Conservation (phyloP, 345 rosid genomes). For the Boechera stricta region DNA sequence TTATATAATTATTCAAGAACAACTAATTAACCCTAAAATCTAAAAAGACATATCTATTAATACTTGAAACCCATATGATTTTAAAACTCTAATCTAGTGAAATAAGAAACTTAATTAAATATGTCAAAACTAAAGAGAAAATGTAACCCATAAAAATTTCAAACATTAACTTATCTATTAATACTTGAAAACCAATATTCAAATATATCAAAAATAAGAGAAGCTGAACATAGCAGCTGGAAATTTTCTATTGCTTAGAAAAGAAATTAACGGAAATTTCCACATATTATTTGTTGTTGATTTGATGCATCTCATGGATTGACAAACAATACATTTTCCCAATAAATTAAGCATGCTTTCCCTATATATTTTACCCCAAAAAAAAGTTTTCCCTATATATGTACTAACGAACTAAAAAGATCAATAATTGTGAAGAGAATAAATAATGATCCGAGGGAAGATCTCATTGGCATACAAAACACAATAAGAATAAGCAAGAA, state of each 20-base stretch:
- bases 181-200: background rate
- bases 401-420: background rate
- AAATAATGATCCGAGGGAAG: slow-evolving; percentile 39
- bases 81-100: background rate
- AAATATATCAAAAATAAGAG: background rate
- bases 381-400: background rate
- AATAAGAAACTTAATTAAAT: no score
- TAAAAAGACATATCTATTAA: no score
- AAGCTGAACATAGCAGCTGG: slow-evolving; percentile 4
- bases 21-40: background rate
- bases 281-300: background rate
- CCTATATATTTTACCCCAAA: background rate
- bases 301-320: background rate
- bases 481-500: slow-evolving; percentile 28
- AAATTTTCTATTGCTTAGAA: background rate
- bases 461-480: slow-evolving; percentile 34
- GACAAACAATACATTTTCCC: background rate
- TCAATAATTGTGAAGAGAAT: slow-evolving; percentile 22
- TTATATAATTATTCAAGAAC: background rate
- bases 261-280: no score
- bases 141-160: background rate
- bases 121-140: no score
- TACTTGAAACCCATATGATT: background rate
- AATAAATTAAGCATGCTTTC: background rate
- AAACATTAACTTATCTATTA: background rate